Evolutionary conservation across 2,329 filamentous ascomycete genomes (phyloP).

Genomic region (Paradendryphiella salina): DNA sequence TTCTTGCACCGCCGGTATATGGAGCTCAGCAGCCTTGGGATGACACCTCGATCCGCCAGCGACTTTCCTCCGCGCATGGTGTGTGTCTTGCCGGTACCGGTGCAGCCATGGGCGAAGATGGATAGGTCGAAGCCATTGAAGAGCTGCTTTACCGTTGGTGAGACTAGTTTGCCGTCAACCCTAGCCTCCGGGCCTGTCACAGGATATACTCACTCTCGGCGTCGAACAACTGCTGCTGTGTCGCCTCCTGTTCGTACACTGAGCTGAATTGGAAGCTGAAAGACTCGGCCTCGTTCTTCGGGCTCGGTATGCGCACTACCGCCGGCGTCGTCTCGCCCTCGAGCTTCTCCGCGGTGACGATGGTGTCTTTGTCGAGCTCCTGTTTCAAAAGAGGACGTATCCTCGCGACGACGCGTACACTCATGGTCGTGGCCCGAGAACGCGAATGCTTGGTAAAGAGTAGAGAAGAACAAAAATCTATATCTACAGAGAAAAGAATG

Average conservation of each 20-base stretch:
- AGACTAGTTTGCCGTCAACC: constrained; percentile 60
- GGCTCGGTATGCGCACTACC: constrained; percentile 86
- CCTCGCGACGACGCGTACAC: constrained; percentile 86
- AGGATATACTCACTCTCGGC: constrained; percentile 68
- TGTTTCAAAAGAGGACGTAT: constrained; percentile 85
- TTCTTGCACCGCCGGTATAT: constrained; percentile 87
- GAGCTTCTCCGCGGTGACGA: constrained; percentile 66
- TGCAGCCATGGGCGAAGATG: constrained; percentile 90
- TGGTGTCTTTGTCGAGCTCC: constrained; percentile 85
- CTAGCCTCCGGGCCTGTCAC: constrained; percentile 5
- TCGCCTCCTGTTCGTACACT: constrained; percentile 79
- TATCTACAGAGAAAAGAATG: constrained; percentile 41
- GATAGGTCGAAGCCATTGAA: constrained; percentile 77
- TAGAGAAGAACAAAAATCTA: constrained; percentile 26
- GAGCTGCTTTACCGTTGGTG: constrained; percentile 86
- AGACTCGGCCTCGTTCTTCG: constrained; percentile 87
- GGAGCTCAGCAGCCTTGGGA: constrained; percentile 79
- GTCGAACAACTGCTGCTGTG: constrained; percentile 87
- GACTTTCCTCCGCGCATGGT: constrained; percentile 92
- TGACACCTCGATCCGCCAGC: constrained; percentile 82
- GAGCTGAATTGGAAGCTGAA: constrained; percentile 95
- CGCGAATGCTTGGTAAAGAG: constrained; percentile 15
- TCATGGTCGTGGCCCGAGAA: constrained; percentile 39
- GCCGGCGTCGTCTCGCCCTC: constrained; percentile 52
- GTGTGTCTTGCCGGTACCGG: constrained; percentile 91